These are phyloP conservation scores for Pleurotus sapidus DNA, from an alignment of 768 basidiomycete genomes.

Conservation along the genomic window DNA sequence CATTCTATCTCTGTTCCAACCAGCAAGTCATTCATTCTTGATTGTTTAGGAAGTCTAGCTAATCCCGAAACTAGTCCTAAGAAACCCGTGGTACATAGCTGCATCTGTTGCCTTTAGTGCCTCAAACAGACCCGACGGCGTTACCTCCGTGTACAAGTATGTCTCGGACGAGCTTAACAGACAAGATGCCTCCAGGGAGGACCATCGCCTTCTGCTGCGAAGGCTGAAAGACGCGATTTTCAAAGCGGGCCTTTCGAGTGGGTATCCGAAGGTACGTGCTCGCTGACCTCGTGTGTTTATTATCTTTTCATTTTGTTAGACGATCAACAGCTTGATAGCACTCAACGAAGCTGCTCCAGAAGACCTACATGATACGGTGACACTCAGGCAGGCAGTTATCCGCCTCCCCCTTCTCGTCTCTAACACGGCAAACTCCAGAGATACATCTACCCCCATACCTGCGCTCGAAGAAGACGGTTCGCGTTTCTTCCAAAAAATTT, in stretches of 20 bases:
- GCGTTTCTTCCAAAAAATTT: slow-evolving; percentile 43
- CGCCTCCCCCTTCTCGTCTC: background rate
- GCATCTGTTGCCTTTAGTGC: slow-evolving; percentile 56
- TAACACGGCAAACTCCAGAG: slow-evolving; percentile 23
- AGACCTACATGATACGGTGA: slow-evolving; percentile 39
- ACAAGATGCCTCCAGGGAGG: slow-evolving; percentile 22
- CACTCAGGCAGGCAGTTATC: slow-evolving; percentile 38
- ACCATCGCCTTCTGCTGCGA: slow-evolving; percentile 42
- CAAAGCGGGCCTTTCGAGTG: slow-evolving; percentile 56
- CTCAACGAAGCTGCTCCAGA: slow-evolving; percentile 52
- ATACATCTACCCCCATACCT: slow-evolving; percentile 36
- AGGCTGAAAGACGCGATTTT: slow-evolving; percentile 62
- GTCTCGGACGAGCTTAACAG: slow-evolving; percentile 42
- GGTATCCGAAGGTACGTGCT: slow-evolving; percentile 50
- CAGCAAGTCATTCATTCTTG: too few species aligned
- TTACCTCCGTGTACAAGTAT: slow-evolving; percentile 51
- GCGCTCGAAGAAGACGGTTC: slow-evolving; percentile 42
- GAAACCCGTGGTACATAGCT: slow-evolving; percentile 60
- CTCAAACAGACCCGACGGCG: slow-evolving; percentile 56
- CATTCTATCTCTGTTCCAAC: too few species aligned
- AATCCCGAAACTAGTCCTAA: slow-evolving; percentile 16
- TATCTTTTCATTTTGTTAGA: slow-evolving; percentile 23
- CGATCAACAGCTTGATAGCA: slow-evolving; percentile 55
- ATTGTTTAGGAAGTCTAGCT: background rate
- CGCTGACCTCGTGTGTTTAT: too few species aligned